Percentiles rank a stretch among this genome's conserved stretches.
Conservation (phyloP, 2,329 filamentous ascomycete genomes). For the Aspergillus brunneoviolaceus region DNA sequence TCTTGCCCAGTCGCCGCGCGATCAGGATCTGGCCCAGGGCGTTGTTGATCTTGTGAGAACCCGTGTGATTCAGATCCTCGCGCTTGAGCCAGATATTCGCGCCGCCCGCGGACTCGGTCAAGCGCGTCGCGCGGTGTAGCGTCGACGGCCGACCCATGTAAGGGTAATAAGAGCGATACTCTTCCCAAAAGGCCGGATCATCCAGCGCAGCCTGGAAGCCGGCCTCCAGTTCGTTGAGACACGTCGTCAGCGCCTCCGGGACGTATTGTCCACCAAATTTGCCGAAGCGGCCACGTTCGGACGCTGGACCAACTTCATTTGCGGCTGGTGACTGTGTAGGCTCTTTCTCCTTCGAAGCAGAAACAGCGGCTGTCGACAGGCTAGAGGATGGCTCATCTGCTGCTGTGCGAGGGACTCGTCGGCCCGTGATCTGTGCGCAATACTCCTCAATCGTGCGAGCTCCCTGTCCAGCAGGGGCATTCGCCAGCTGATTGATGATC, state of each 20-base stretch:
- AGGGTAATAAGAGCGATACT: conserved; percentile 86
- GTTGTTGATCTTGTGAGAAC: conserved; percentile 98
- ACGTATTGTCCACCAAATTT: conserved; percentile 95
- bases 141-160: conserved; percentile 93
- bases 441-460: conserved; percentile 77
- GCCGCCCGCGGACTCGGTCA: conserved; percentile 82
- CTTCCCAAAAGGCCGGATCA: conserved; percentile 89
- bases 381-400: not conserved
- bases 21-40: conserved; percentile 88
- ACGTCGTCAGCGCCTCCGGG: conserved; percentile 95
- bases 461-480: conserved; percentile 62
- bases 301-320: not conserved
- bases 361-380: not conserved
- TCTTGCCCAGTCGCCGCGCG: conserved; percentile 86
- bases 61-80: conserved; percentile 94
- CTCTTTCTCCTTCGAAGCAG: conserved; percentile 29
- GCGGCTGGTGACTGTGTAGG: not conserved
- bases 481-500: conserved; percentile 74
- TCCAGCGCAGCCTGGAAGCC: conserved; percentile 83
- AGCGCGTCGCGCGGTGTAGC: conserved; percentile 77
- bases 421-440: conserved; percentile 67
- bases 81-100: conserved; percentile 97
- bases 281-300: conserved; percentile 58
- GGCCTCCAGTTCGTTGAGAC: conserved; percentile 78
- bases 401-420: conserved; percentile 52